Evolutionary conservation across 1,139 yeast genomes (phyloP).

Genomic region (Pichia sp.): DNA sequence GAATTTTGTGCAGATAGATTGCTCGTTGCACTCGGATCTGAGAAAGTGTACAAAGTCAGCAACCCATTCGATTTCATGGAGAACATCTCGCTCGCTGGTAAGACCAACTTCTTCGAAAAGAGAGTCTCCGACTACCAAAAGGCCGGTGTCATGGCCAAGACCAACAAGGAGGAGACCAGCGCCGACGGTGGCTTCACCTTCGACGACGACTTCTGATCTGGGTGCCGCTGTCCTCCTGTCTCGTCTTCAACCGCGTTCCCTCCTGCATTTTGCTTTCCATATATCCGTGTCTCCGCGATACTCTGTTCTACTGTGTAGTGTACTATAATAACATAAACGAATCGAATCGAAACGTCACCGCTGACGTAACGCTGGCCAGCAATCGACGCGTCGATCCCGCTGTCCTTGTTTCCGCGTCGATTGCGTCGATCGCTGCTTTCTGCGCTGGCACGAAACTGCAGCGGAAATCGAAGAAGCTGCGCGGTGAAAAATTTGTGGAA

Average conservation of each 20-base stretch:
- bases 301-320: conserved; percentile 3
- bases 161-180: conserved; percentile 32
- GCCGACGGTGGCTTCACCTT: conserved; percentile 35
- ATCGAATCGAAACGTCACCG: too few species aligned
- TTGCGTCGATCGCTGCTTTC: too few species aligned
- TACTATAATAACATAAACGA: too few species aligned
- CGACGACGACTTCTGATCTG: conserved; percentile 43
- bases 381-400: too few species aligned
- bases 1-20: conserved; percentile 96
- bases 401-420: too few species aligned
- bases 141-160: conserved; percentile 91
- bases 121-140: conserved; percentile 98
- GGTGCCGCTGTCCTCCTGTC: too few species aligned
- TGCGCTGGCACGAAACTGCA: too few species aligned
- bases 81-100: conserved; percentile 93
- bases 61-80: conserved; percentile 99
- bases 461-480: too few species aligned
- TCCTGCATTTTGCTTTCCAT: not conserved
- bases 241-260: not conserved
- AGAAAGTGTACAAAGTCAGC: conserved; percentile 75
- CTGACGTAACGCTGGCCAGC: too few species aligned
- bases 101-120: conserved; percentile 98
- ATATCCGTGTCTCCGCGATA: not conserved
- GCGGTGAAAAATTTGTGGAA: too few species aligned
- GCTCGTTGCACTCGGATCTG: conserved; percentile 81